A percentile compares a stretch with the other conserved stretches of the same genome.
phyloP scores from a whole-genome alignment of 371 early-diverging fungal species.

The Funneliformis caledonium region DNA sequence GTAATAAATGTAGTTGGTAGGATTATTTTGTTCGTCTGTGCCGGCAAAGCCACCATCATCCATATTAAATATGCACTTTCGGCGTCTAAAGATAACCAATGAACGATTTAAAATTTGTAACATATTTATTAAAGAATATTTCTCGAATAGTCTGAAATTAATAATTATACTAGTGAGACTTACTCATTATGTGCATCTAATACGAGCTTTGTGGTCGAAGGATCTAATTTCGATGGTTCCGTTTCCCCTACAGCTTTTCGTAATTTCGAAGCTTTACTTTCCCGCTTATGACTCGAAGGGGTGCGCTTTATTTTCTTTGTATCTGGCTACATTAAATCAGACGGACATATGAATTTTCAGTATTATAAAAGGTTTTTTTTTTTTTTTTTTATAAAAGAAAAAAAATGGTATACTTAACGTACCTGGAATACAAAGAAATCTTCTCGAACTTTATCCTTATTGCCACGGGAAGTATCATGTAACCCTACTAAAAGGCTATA shows the following conservation, averaged over 20 bases:
- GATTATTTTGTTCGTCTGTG: slow-evolving; percentile 70
- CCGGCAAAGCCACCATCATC: slow-evolving; percentile 91
- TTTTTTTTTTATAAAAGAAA: background rate
- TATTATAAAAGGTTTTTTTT: background rate
- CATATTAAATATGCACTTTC: slow-evolving; percentile 79
- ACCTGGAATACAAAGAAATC: slow-evolving; percentile 81
- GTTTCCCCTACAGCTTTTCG: slow-evolving; percentile 69
- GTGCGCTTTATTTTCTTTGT: slow-evolving; percentile 55
- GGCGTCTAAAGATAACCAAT: slow-evolving; percentile 51
- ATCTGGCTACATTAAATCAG: slow-evolving; percentile 45
- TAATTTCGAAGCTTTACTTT: slow-evolving; percentile 64
- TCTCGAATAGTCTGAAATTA: background rate
- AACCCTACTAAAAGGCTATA: slow-evolving; percentile 93
- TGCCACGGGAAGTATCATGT: slow-evolving; percentile 84
- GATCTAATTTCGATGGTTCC: slow-evolving; percentile 67
- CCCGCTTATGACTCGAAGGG: slow-evolving; percentile 46
- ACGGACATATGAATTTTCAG: background rate
- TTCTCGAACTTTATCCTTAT: slow-evolving; percentile 86
- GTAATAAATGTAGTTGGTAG: slow-evolving; percentile 79
- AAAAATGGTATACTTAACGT: slow-evolving; percentile 26
- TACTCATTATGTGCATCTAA: slow-evolving; percentile 46
- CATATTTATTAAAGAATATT: background rate
- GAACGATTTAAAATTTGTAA: background rate
- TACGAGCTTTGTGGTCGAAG: slow-evolving; percentile 45
- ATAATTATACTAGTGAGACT: slow-evolving; percentile 22